phyloP scores from a whole-genome alignment of 2,329 filamentous ascomycete species.

The Zymoseptoria crescenta region DNA sequence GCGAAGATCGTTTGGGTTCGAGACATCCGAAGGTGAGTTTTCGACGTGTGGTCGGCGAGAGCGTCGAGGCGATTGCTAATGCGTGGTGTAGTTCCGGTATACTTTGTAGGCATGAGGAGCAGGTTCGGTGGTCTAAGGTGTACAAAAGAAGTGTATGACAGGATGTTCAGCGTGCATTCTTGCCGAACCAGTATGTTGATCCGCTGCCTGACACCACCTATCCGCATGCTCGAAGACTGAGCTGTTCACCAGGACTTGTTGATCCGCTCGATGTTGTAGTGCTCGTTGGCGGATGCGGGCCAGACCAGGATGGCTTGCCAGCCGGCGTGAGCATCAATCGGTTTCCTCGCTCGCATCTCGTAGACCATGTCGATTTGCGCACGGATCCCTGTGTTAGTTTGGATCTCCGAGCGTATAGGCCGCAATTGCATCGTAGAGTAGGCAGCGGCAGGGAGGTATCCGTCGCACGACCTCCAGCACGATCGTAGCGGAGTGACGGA shows the following conservation, averaged over 20 bases:
- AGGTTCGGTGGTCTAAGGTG: not conserved
- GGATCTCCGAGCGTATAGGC: too few relatives aligned
- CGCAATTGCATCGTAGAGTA: too few relatives aligned
- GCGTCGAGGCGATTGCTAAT: not conserved
- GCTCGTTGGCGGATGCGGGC: too few relatives aligned
- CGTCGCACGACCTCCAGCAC: too few relatives aligned
- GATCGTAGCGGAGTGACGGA: too few relatives aligned
- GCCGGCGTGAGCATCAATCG: too few relatives aligned
- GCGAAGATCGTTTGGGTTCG: slow-evolving; percentile 31
- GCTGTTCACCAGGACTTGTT: too few relatives aligned
- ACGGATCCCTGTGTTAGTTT: too few relatives aligned
- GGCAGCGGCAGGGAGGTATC: too few relatives aligned
- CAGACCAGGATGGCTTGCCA: not conserved
- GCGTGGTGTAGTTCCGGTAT: not conserved
- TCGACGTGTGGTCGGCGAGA: not conserved
- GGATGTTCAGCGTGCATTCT: not conserved
- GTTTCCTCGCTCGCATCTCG: too few relatives aligned
- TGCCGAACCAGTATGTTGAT: not conserved
- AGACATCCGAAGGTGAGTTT: slow-evolving; percentile 37
- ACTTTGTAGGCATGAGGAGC: not conserved
- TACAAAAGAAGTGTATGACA: not conserved
- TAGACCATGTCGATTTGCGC: too few relatives aligned
- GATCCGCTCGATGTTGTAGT: too few relatives aligned
- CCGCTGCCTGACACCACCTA: not conserved
- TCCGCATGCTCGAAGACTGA: not conserved